phyloP scores from a whole-genome alignment of 148 eudicot genomes.

The Rhododendron henanense region DNA sequence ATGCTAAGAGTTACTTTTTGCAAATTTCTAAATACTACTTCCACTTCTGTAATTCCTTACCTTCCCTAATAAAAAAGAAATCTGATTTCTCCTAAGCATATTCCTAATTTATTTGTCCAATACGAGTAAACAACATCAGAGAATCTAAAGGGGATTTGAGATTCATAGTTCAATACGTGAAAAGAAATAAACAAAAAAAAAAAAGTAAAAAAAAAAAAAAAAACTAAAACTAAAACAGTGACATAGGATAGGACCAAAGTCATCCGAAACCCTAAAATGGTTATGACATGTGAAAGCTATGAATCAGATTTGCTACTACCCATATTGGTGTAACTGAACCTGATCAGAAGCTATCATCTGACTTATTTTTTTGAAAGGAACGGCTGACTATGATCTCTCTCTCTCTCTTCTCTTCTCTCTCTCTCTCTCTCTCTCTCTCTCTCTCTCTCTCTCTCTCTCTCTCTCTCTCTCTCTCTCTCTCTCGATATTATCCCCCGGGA shows the following conservation, averaged over 20 bases:
- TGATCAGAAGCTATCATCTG: neutral
- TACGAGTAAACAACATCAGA: neutral
- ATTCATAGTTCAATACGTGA: neutral
- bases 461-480: neutral
- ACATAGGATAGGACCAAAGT: neutral
- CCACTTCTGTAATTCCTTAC: neutral
- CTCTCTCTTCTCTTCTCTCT: neutral
- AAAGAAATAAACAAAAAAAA: neutral
- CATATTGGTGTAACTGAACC: neutral
- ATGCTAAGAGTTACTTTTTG: too few relatives aligned
- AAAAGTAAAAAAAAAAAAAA: too few relatives aligned
- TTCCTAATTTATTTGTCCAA: neutral
- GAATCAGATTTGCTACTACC: neutral
- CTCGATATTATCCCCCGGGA: slow-evolving; percentile 7
- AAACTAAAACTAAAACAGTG: neutral
- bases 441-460: neutral
- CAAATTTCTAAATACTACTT: too few relatives aligned
- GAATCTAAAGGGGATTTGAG: neutral
- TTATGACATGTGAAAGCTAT: neutral
- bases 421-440: neutral
- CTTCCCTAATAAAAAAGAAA: neutral
- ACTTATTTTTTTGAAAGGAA: neutral
- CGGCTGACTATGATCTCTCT: neutral
- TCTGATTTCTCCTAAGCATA: neutral
- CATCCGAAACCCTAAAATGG: neutral